Base-by-base conservation (phyloP, 345 rosid genomes). In the Acer negundo region DNA sequence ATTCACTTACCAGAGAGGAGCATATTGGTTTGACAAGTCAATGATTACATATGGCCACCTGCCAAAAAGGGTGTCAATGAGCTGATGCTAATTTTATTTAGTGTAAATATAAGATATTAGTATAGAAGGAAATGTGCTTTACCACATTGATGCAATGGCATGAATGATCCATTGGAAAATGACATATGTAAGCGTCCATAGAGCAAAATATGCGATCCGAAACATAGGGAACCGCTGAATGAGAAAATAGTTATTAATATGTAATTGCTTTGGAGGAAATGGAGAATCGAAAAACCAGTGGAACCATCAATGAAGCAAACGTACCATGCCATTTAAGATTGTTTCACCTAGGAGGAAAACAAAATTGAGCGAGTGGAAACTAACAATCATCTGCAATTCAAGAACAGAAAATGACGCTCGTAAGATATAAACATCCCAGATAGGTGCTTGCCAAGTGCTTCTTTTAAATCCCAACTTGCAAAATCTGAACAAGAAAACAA, bases 1-100 rank as follows among this genome's bases (percentile, higher is more conserved):
- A 11, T 23, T 23, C 42, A 68, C 86, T 46, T 90, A 96, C 99
- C 99, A 94, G 75, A 94, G 69, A 17, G 97, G 95, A 69, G 99
- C 93, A 71, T 85, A 86, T 4, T 89, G 47, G 31, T 91, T 83
- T 62, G 97, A 89, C 75, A 96, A 75, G 84, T 94, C 97, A 24
- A 94, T 94, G 83, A 96, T 92, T 38, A 93, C 88, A 85, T 96
- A 96, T 4, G 98, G 98, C 99, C 98, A 96, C 98, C 99, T 95
- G 79, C 44, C 73, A 65, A 77, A 83, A 68, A 69, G 72, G n/a
- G 71, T 16, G 75, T 28, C 62, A 31, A 61, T 75, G 20, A 65
- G 67, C 63, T 38, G 61, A 68, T 81, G 53, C 46, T 62, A 63
- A 67, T 67, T 6, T 55, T 44, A 58, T 7, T 38, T 11, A 23